These are phyloP conservation scores for Chrysoporthe cubensis DNA, from an alignment of 2,329 filamentous ascomycete species.

Conservation along the genomic window DNA sequence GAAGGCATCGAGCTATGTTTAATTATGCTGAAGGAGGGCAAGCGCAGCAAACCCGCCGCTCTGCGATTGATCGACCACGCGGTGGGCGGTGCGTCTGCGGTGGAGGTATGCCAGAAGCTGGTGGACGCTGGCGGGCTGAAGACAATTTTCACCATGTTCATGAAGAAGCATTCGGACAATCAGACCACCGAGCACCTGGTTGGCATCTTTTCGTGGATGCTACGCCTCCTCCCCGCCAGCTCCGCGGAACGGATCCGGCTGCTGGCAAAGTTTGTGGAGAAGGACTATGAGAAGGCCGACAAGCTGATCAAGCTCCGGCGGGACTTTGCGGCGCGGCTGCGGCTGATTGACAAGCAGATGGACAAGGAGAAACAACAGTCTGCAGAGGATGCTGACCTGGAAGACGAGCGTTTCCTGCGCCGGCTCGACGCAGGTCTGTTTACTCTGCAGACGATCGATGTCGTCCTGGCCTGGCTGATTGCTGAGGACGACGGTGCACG, in stretches of 20 bases:
- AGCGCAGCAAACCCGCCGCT: constrained; percentile 77
- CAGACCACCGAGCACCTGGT: constrained; percentile 75
- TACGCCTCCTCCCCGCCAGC: constrained; percentile 77
- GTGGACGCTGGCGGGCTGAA: constrained; percentile 87
- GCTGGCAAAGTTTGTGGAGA: constrained; percentile 94
- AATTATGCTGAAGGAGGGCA: constrained; percentile 90
- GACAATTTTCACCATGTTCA: constrained; percentile 83
- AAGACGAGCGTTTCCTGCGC: constrained; percentile 73
- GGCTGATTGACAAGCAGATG: constrained; percentile 66
- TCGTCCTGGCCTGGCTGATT: constrained; percentile 85
- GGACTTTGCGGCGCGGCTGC: constrained; percentile 69
- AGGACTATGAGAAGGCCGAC: constrained; percentile 82
- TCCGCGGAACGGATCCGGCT: constrained; percentile 79
- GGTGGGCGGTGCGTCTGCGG: constrained; percentile 54
- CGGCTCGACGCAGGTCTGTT: constrained; percentile 85
- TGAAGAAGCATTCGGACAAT: constrained; percentile 75
- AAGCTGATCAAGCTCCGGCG: constrained; percentile 73
- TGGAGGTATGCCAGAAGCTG: constrained; percentile 71
- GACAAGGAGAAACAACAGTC: constrained; percentile 53
- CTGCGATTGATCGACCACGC: constrained; percentile 86
- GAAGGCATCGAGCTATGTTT: constrained; percentile 91
- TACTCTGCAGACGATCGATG: constrained; percentile 80
- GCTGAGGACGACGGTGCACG: constrained; percentile 84
- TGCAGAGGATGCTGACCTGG: constrained; percentile 62
- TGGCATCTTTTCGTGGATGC: constrained; percentile 80